Evolutionary conservation across 345 rosid genomes (phyloP).

Genomic region (Linum trigynum): DNA sequence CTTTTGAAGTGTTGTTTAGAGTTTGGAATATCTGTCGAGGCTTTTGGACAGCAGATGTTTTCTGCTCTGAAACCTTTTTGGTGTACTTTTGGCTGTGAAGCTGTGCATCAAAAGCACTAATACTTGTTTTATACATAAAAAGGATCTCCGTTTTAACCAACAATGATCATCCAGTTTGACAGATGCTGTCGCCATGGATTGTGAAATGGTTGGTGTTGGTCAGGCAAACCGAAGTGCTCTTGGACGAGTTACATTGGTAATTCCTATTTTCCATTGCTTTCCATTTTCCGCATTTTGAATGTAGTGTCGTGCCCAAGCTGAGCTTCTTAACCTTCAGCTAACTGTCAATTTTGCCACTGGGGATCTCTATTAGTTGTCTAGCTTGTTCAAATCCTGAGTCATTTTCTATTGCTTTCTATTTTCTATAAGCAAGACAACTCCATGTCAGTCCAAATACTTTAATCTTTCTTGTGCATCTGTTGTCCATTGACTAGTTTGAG

Average conservation of each 20-base stretch:
- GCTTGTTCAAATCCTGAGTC: neutral
- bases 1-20: no score
- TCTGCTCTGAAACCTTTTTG: no score
- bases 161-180: slow-evolving; percentile 47
- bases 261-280: slow-evolving; percentile 2
- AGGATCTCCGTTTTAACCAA: slow-evolving; percentile 13
- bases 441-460: neutral
- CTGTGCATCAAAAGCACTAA: neutral
- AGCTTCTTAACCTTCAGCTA: neutral
- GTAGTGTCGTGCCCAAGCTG: slow-evolving; percentile 3
- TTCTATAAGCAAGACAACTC: neutral
- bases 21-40: no score
- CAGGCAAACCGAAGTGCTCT: slow-evolving; percentile 90
- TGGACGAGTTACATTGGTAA: slow-evolving; percentile 87
- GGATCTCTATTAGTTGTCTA: neutral
- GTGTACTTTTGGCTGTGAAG: neutral
- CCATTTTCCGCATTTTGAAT: neutral
- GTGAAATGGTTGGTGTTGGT: slow-evolving; percentile 96
- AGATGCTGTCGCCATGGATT: slow-evolving; percentile 83
- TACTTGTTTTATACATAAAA: slow-evolving; percentile 1
- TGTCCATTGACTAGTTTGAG: neutral
- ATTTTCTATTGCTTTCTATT: neutral
- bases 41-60: no score
- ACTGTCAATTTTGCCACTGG: neutral
- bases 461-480: neutral